Conservation (phyloP, 805 yeast genomes). For the Starmerella floricola region DNA sequence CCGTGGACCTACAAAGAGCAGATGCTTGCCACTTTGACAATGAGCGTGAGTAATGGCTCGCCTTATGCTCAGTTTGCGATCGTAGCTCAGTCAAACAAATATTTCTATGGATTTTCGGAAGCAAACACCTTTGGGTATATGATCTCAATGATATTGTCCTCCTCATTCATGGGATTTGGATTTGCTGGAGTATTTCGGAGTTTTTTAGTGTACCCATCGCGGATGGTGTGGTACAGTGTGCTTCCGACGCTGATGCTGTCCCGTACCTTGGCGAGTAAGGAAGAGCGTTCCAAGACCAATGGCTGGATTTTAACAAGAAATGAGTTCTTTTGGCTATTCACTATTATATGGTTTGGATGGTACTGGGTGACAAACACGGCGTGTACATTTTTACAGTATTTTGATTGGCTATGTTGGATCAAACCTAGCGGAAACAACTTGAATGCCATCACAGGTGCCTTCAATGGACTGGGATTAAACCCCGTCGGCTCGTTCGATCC, state of each 20-base stretch:
- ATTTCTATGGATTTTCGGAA: slow-evolving; percentile 27
- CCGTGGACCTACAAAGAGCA: slow-evolving; percentile 58
- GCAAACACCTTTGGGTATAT: slow-evolving; percentile 39
- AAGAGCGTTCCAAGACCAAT: slow-evolving; percentile 35
- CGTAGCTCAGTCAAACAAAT: slow-evolving; percentile 24
- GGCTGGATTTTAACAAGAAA: slow-evolving; percentile 31
- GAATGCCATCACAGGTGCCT: slow-evolving; percentile 50
- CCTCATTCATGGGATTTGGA: slow-evolving; percentile 55
- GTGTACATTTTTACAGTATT: slow-evolving; percentile 47
- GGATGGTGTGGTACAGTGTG: slow-evolving; percentile 43
- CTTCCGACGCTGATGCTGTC: slow-evolving; percentile 40
- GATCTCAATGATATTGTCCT: slow-evolving; percentile 39
- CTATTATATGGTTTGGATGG: slow-evolving; percentile 28
- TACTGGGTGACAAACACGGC: slow-evolving; percentile 58
- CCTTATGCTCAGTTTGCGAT: slow-evolving; percentile 26
- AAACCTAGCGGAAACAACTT: slow-evolving; percentile 41
- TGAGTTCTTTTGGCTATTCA: slow-evolving; percentile 1
- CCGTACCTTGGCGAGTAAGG: slow-evolving; percentile 35
- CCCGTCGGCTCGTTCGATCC: slow-evolving; percentile 42
- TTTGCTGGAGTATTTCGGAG: slow-evolving; percentile 54
- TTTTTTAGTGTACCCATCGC: slow-evolving; percentile 41
- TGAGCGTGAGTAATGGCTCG: slow-evolving; percentile 21
- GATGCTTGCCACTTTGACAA: slow-evolving; percentile 42
- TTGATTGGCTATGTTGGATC: slow-evolving; percentile 51
- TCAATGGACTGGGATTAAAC: slow-evolving; percentile 34